Evolutionary conservation across 1,284 basidiomycete species (phyloP).

Genomic region (Melampsora larici-populina): DNA sequence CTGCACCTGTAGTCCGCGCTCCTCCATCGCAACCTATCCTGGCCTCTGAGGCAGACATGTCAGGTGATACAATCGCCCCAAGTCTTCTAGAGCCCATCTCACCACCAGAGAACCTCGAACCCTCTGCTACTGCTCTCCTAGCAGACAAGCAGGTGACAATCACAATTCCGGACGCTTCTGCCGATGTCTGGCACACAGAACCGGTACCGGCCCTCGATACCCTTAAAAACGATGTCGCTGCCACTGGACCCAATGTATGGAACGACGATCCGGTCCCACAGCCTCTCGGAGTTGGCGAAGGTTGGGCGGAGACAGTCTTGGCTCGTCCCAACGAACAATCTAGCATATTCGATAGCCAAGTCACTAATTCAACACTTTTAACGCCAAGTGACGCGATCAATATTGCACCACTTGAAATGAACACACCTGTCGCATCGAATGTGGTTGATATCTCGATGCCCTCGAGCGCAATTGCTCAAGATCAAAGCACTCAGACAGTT

Average conservation of each 20-base stretch:
- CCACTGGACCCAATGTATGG: slow-evolving; percentile 41
- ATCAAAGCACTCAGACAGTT: slow-evolving; percentile 22
- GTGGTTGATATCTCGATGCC: slow-evolving; percentile 11
- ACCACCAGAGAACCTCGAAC: not conserved
- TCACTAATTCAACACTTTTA: slow-evolving; percentile 7
- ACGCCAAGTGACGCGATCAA: slow-evolving; percentile 30
- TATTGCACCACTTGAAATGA: slow-evolving; percentile 38
- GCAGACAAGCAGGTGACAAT: slow-evolving; percentile 19
- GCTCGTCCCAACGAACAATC: slow-evolving; percentile 27
- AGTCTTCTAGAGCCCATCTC: not conserved
- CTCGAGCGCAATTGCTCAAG: not conserved
- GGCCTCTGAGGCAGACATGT: not conserved
- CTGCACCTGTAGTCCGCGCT: not conserved
- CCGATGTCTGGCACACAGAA: slow-evolving; percentile 40
- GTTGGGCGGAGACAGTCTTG: slow-evolving; percentile 40
- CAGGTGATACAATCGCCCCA: not conserved
- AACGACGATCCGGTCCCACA: slow-evolving; percentile 40
- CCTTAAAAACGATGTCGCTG: slow-evolving; percentile 18
- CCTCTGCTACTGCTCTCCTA: slow-evolving; percentile 2
- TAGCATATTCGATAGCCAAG: slow-evolving; percentile 42
- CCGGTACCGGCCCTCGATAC: slow-evolving; percentile 36
- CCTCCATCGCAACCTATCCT: slow-evolving; percentile 2
- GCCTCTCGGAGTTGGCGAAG: slow-evolving; percentile 38
- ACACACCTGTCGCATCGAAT: not conserved
- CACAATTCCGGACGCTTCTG: slow-evolving; percentile 27